phyloP scores from a whole-genome alignment of 208 protist genomes.

The Crithidia mellificae region DNA sequence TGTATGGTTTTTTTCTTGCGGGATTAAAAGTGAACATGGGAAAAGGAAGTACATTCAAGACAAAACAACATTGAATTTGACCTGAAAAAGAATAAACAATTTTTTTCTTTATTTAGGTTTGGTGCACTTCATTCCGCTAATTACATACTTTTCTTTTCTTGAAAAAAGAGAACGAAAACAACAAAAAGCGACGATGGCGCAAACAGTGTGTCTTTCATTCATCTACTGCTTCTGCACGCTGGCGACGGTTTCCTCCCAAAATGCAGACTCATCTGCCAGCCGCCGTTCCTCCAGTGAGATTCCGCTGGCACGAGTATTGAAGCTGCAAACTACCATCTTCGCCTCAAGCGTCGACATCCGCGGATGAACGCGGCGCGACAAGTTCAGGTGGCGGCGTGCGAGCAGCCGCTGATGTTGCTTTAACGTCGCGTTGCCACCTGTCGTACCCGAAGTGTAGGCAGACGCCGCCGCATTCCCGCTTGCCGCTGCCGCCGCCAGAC shows the following conservation, averaged over 20 bases:
- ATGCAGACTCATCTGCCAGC: slow-evolving; percentile 11
- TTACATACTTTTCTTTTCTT: neutral
- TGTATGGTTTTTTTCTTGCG: too few species aligned
- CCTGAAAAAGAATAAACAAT: too few species aligned
- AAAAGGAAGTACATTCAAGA: too few species aligned
- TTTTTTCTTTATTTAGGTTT: neutral
- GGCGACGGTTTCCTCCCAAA: slow-evolving; percentile 8
- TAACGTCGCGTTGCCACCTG: neutral
- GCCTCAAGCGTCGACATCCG: slow-evolving; percentile 23
- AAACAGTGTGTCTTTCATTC: too few species aligned
- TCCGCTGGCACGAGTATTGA: neutral
- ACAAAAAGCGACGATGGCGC: too few species aligned
- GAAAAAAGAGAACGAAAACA: neutral
- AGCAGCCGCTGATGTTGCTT: slow-evolving; percentile 15
- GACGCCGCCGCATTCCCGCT: neutral
- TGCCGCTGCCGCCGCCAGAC: neutral
- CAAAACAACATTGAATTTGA: too few species aligned
- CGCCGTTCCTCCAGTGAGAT: slow-evolving; percentile 1
- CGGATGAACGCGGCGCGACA: slow-evolving; percentile 4
- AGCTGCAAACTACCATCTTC: slow-evolving; percentile 14
- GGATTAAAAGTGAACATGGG: too few species aligned
- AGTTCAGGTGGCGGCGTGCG: slow-evolving; percentile 8
- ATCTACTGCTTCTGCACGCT: neutral
- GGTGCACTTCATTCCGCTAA: neutral
- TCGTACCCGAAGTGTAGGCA: neutral